These are phyloP conservation scores for Rhododendron griersonianum DNA, from an alignment of 148 eudicot genomes.

Conservation along the genomic window DNA sequence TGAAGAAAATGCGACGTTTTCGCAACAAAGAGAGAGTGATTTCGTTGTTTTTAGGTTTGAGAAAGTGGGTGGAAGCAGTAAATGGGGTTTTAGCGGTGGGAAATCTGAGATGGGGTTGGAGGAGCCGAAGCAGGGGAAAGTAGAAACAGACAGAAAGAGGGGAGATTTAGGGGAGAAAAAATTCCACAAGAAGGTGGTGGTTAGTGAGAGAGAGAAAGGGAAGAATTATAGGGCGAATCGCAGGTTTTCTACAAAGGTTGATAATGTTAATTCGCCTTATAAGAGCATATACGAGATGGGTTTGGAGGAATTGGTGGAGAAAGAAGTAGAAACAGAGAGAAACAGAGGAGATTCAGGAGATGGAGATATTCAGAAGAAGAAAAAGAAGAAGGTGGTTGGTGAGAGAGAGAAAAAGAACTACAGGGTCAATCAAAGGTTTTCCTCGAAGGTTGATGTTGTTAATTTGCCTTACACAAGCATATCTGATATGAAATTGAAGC, in stretches of 20 bases:
- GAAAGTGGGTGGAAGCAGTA: neutral
- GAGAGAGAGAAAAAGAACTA: neutral
- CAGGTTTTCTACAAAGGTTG: neutral
- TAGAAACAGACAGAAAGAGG: neutral
- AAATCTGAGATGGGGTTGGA: neutral
- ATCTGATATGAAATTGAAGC: neutral
- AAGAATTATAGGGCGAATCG: neutral
- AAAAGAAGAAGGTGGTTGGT: slow-evolving; percentile 10
- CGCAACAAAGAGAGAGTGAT: slow-evolving; percentile 6
- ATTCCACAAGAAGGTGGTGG: slow-evolving; percentile 1
- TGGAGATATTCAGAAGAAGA: neutral
- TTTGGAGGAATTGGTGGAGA: neutral
- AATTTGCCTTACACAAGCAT: neutral
- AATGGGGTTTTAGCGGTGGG: neutral
- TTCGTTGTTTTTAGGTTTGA: slow-evolving; percentile 9
- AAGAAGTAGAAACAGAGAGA: neutral
- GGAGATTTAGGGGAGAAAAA: neutral
- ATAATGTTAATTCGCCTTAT: neutral
- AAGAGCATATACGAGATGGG: neutral
- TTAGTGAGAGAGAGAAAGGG: neutral
- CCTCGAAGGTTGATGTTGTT: neutral
- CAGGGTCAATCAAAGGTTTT: neutral
- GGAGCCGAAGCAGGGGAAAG: neutral
- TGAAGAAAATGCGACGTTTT: slow-evolving; percentile 17
- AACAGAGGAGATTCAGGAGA: neutral